phyloP scores from a whole-genome alignment of 2,329 filamentous ascomycete genomes.

The Tolypocladium amazonense region DNA sequence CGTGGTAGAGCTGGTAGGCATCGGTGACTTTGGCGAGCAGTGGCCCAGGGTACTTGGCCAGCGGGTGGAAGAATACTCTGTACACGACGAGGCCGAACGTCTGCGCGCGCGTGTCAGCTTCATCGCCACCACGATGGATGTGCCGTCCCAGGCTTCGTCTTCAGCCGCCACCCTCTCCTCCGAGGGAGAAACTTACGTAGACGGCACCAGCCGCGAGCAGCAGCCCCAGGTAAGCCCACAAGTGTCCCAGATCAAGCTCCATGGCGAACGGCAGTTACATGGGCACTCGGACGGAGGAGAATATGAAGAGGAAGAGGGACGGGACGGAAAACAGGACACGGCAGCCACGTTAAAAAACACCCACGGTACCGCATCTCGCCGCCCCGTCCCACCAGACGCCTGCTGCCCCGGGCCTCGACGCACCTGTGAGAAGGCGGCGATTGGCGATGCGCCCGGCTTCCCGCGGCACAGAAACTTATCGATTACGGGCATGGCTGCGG shows the following conservation, averaged over 20 bases:
- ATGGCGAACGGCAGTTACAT: conserved; percentile 7
- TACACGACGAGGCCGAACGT: conserved; percentile 36
- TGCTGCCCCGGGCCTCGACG: not conserved
- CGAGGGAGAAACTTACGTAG: conserved; percentile 26
- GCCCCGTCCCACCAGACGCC: not conserved
- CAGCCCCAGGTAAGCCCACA: conserved; percentile 29
- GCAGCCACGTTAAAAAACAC: not conserved
- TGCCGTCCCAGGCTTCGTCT: not conserved
- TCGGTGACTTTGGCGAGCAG: conserved; percentile 53
- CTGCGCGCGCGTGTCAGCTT: conserved; percentile 13
- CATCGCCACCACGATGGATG: not conserved
- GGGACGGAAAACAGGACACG: not conserved
- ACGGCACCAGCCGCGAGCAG: conserved; percentile 22
- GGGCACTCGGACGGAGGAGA: not conserved
- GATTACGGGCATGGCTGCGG: not conserved
- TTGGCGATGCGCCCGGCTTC: conserved; percentile 13
- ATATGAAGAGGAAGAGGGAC: not conserved
- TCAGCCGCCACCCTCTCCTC: not conserved
- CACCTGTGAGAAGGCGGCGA: conserved; percentile 3
- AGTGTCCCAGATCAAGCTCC: conserved; percentile 20
- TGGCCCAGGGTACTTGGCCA: conserved; percentile 55
- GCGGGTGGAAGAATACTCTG: conserved; percentile 51
- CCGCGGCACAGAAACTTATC: conserved; percentile 12
- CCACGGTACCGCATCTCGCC: not conserved
- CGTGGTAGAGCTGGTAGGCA: conserved; percentile 59